Evolutionary conservation across 352 stramenopile genomes (phyloP), one percentile per base, ranked within the genome.

Genomic region (Halophytophthora batemanensis): DNA sequence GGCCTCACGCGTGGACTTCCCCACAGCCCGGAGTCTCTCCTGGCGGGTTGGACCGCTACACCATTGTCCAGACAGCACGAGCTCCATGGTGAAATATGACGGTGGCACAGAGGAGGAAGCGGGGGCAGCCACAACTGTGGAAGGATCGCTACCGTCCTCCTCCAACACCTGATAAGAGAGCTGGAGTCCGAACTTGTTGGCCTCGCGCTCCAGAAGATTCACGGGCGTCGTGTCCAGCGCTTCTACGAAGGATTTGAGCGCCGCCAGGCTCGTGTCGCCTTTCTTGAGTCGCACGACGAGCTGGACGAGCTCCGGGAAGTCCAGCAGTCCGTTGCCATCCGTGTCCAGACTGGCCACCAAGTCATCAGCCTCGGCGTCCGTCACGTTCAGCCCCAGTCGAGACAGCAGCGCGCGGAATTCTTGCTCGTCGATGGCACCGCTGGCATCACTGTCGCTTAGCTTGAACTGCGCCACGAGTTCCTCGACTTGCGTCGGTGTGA

Each of bases 381-480:
- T 68, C 34, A 90, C 57, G 3, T 66, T 50, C 18, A 87, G 53
- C 34, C 64, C 66, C 59, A 87, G 70, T 12, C 66, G 74, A 6
- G 52, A 55, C 18, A 91, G 64, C 34, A 91, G 62, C n/a, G 64
- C 62, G 23, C 62, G 62, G 56, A 88, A 91, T 56, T 87, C 76
- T 11, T 47, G 57, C 52, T 87, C 71, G 19, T 91, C 74, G 33
- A 91, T 86, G 17, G 69, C 41, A 6, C 74, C 77, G 31, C 74
- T 88, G 42, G 59, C 62, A 19, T 89, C 74, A 7, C 17, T 39
- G 44, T 91, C 77, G 23, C 74, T 76, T 22, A 72, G 57, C 17
- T 79, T 59, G 50, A 91, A 91, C 42, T 87, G 76, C 13, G 77
- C 50, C 1, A 70, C 50, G 23, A 91, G 65, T 48, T 91, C 80